phyloP scores from a whole-genome alignment of 345 rosid genomes.

The Populus deltoides region DNA sequence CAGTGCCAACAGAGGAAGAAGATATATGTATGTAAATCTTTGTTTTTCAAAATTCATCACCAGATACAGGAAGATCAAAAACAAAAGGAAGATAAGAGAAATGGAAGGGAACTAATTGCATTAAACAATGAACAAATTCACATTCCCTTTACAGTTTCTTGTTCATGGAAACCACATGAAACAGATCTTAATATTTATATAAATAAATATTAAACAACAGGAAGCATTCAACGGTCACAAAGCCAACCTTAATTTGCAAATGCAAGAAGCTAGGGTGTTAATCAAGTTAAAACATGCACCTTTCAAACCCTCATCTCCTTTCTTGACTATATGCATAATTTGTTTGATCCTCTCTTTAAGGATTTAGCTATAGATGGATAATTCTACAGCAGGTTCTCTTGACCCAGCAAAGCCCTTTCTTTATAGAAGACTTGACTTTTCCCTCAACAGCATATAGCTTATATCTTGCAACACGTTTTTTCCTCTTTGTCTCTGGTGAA shows the following conservation, averaged over 20 bases:
- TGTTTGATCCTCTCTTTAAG: background rate
- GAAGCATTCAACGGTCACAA: background rate
- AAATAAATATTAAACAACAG: background rate
- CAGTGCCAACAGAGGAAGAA: too few relatives aligned
- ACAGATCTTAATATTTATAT: background rate
- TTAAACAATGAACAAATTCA: too few relatives aligned
- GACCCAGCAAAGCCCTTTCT: constrained; percentile 51
- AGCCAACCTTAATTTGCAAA: background rate
- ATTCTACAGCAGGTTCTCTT: constrained; percentile 43
- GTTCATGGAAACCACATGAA: background rate
- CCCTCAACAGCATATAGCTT: constrained; percentile 52
- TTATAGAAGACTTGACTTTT: constrained; percentile 40
- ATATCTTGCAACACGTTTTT: constrained; percentile 45
- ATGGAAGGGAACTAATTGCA: background rate
- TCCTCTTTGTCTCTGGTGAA: constrained; percentile 44
- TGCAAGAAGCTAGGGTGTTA: background rate
- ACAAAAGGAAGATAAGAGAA: background rate
- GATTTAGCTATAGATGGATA: constrained; percentile 8
- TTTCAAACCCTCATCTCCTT: background rate
- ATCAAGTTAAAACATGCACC: background rate
- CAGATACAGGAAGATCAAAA: background rate
- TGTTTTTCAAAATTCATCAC: background rate
- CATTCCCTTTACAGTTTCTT: background rate
- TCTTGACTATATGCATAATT: background rate
- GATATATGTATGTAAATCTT: too few relatives aligned